Conservation (phyloP, 495 filamentous ascomycete genomes). For the Aspergillus avenaceus region DNA sequence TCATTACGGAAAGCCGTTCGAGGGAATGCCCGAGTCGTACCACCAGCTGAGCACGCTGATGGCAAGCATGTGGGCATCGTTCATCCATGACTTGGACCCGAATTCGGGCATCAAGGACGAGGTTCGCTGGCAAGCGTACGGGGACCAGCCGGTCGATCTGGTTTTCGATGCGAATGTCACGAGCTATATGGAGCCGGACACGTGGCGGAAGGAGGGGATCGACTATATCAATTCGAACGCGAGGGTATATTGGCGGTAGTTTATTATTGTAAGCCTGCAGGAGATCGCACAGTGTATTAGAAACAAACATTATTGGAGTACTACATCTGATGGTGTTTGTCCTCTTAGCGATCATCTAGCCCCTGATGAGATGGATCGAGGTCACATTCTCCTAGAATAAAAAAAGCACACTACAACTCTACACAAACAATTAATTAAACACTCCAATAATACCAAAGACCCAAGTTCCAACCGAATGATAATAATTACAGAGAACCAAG, state of each 20-base stretch:
- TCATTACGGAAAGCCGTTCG: conserved; percentile 46
- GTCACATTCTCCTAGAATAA: too few species aligned
- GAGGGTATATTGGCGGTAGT: conserved; percentile 21
- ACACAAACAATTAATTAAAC: too few species aligned
- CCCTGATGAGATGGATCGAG: too few species aligned
- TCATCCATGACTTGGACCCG: conserved; percentile 49
- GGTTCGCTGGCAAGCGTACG: conserved; percentile 42
- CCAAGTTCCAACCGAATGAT: too few species aligned
- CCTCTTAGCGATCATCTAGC: too few species aligned
- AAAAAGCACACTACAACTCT: too few species aligned
- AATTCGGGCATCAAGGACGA: conserved; percentile 30
- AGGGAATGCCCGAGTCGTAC: conserved; percentile 39
- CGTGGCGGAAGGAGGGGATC: conserved; percentile 43
- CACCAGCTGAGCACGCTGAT: conserved; percentile 46
- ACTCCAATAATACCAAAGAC: too few species aligned
- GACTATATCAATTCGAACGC: conserved; percentile 29
- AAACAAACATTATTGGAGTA: too few species aligned
- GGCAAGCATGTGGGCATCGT: conserved; percentile 50
- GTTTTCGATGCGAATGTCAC: conserved; percentile 48
- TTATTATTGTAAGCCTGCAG: too few species aligned
- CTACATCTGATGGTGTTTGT: too few species aligned
- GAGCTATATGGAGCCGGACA: conserved; percentile 45
- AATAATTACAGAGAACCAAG: too few species aligned
- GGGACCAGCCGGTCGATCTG: conserved; percentile 36
- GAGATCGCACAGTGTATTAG: too few species aligned